phyloP scores from a whole-genome alignment of 768 basidiomycete genomes.

The Filobasidium floriforme region DNA sequence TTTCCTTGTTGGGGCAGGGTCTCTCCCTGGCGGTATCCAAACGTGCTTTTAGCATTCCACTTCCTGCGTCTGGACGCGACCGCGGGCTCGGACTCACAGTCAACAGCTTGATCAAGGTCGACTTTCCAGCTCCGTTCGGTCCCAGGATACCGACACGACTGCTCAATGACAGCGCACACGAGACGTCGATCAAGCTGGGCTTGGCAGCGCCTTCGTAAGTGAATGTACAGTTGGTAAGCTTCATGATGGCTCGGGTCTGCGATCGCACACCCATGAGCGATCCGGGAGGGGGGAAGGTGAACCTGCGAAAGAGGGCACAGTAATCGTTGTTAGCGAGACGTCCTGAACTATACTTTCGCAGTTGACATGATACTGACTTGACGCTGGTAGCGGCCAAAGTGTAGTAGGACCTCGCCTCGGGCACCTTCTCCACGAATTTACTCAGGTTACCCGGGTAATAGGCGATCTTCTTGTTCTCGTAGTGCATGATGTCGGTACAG shows the following conservation, averaged over 20 bases:
- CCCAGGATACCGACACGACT: slow-evolving; percentile 88
- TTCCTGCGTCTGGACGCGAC: background rate
- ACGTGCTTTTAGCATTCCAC: background rate
- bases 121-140: slow-evolving; percentile 93
- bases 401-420: slow-evolving; percentile 93
- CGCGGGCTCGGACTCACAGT: slow-evolving; percentile 48
- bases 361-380: too few relatives aligned
- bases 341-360: too few relatives aligned
- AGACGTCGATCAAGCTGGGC: slow-evolving; percentile 78
- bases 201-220: slow-evolving; percentile 77
- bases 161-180: slow-evolving; percentile 86
- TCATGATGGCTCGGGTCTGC: slow-evolving; percentile 90
- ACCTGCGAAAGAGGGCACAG: too few relatives aligned
- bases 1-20: slow-evolving; percentile 81
- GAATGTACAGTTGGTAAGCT: slow-evolving; percentile 82
- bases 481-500: slow-evolving; percentile 95
- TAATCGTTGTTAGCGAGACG: too few relatives aligned
- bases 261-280: slow-evolving; percentile 95
- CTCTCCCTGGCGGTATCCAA: slow-evolving; percentile 53
- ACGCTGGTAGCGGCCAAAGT: slow-evolving; percentile 85
- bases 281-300: slow-evolving; percentile 90
- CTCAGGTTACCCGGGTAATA: slow-evolving; percentile 92
- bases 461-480: slow-evolving; percentile 90
- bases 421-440: slow-evolving; percentile 77
- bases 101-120: slow-evolving; percentile 86